Evolutionary conservation across 2,329 filamentous ascomycete species (phyloP).

Genomic region (Alternaria arborescens): DNA sequence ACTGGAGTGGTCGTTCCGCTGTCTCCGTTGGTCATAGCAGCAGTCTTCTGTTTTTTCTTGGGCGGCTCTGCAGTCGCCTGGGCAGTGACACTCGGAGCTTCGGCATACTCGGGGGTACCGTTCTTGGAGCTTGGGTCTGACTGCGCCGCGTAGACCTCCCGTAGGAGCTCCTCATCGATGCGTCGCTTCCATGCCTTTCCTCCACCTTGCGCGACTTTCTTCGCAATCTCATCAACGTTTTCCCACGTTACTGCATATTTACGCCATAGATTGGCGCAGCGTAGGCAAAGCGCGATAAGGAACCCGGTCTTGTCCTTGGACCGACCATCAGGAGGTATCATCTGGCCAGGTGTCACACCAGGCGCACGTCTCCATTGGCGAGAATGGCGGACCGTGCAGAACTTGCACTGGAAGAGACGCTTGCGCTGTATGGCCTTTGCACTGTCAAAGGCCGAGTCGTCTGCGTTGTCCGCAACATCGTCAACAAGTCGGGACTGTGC

Average conservation of each 20-base stretch:
- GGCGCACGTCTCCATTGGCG: conserved; percentile 93
- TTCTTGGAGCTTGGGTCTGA: conserved; percentile 40
- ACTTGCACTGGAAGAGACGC: conserved; percentile 90
- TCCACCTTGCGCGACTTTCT: conserved; percentile 82
- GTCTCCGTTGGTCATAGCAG: conserved; percentile 55
- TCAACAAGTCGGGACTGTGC: conserved; percentile 80
- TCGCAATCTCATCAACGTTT: conserved; percentile 87
- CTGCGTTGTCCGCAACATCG: conserved; percentile 88
- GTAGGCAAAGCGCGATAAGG: conserved; percentile 83
- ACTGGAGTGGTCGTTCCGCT: conserved; percentile 56
- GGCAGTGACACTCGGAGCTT: conserved; percentile 33
- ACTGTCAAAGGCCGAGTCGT: conserved; percentile 95
- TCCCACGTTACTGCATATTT: conserved; percentile 97
- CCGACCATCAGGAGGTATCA: conserved; percentile 73
- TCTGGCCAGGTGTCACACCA: conserved; percentile 73
- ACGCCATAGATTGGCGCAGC: conserved; percentile 93
- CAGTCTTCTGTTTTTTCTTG: conserved; percentile 68
- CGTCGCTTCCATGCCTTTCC: conserved; percentile 86
- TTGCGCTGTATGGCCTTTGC: conserved; percentile 83
- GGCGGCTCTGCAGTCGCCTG: conserved; percentile 57
- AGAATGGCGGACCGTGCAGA: conserved; percentile 81
- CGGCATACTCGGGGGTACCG: conserved; percentile 39
- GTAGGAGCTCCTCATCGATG: conserved; percentile 90
- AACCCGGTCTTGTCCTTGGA: conserved; percentile 80
- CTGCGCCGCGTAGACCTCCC: conserved; percentile 62